A percentile compares a stretch with the other conserved stretches of the same genome.
Conservation (phyloP, 78 protist species). For the Capsaspora owczarzaki region DNA sequence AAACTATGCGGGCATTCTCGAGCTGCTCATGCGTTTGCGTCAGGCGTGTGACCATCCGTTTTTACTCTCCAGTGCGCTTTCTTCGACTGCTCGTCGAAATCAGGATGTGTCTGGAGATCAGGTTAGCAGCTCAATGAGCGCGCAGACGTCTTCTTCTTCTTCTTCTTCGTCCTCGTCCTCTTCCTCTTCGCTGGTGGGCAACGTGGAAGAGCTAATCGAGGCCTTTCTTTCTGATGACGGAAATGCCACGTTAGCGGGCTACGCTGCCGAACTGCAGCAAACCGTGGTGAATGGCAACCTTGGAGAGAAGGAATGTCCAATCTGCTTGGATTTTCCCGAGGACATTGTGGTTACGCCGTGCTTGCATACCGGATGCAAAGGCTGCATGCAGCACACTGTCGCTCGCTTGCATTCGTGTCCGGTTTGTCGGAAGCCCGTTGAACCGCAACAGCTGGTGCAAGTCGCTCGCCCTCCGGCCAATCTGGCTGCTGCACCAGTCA, state of each 20-base stretch:
- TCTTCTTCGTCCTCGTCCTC: too few relatives aligned
- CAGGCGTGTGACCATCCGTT: slow-evolving; percentile 13
- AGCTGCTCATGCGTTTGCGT: slow-evolving; percentile 11
- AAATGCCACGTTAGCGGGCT: too few relatives aligned
- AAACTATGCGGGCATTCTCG: slow-evolving; percentile 2
- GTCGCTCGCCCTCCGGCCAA: background rate
- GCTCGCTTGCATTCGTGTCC: background rate
- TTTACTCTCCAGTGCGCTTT: too few relatives aligned
- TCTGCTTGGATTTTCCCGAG: background rate
- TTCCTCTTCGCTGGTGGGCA: too few relatives aligned
- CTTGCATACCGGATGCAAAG: background rate
- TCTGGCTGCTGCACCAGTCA: too few relatives aligned
- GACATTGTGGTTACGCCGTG: background rate
- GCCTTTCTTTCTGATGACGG: too few relatives aligned
- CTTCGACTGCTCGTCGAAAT: too few relatives aligned
- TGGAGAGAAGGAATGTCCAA: background rate
- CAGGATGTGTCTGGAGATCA: too few relatives aligned
- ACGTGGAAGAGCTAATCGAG: too few relatives aligned
- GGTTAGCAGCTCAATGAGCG: too few relatives aligned
- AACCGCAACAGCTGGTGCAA: background rate
- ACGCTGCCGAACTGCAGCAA: too few relatives aligned
- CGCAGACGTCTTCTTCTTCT: too few relatives aligned
- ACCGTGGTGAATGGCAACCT: background rate
- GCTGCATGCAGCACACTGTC: background rate
- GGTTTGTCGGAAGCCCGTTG: background rate